Evolutionary conservation across 2,329 filamentous ascomycete genomes (phyloP).

Genomic region (Microdochium nivale): DNA sequence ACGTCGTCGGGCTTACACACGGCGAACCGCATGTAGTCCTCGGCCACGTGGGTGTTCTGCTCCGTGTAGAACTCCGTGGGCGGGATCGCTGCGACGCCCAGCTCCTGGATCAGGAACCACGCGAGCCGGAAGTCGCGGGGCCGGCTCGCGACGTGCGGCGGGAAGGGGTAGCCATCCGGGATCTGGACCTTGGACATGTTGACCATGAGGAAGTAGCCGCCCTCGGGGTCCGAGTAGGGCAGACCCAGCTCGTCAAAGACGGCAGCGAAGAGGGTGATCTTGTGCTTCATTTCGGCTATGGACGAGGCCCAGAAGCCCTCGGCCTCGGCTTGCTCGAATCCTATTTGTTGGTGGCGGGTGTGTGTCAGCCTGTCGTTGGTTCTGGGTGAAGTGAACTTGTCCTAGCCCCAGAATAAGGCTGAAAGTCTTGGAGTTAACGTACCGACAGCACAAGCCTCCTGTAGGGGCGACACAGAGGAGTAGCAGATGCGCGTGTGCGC

Average conservation of each 20-base stretch:
- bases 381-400: background rate
- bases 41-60: slow-evolving; percentile 70
- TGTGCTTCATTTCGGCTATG: slow-evolving; percentile 79
- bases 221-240: slow-evolving; percentile 86
- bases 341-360: slow-evolving; percentile 11
- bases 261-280: slow-evolving; percentile 80
- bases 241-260: slow-evolving; percentile 68
- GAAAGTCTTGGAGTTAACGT: slow-evolving; percentile 8
- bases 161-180: slow-evolving; percentile 79
- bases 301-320: slow-evolving; percentile 82
- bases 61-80: slow-evolving; percentile 96
- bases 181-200: slow-evolving; percentile 86
- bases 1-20: slow-evolving; percentile 93
- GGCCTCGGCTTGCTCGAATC: slow-evolving; percentile 82
- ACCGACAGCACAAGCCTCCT: slow-evolving; percentile 86
- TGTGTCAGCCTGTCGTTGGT: background rate
- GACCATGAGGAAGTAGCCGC: slow-evolving; percentile 93
- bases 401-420: no score
- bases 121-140: slow-evolving; percentile 89
- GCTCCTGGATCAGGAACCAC: slow-evolving; percentile 95
- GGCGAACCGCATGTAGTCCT: slow-evolving; percentile 91
- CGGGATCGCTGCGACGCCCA: slow-evolving; percentile 91
- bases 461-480: slow-evolving; percentile 83
- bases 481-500: slow-evolving; percentile 97
- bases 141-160: slow-evolving; percentile 74